Percentiles rank a stretch among this genome's conserved stretches.
Evolutionary conservation across 306 rosid genomes (phyloP).

Genomic region (Prunus fruticosa): DNA sequence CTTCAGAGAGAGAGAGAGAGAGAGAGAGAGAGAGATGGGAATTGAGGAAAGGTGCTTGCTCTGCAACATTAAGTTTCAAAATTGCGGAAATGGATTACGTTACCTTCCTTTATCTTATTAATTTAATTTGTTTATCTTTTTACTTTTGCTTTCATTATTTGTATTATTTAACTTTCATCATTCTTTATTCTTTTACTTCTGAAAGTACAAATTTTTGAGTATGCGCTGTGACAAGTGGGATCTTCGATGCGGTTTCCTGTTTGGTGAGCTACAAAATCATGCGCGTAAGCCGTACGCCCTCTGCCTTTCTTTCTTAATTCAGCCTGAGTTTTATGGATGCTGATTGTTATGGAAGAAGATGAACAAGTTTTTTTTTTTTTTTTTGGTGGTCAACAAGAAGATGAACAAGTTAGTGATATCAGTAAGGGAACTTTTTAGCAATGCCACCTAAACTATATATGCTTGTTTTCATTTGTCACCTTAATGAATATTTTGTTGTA

Average conservation of each 20-base stretch:
- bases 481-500: too few species aligned
- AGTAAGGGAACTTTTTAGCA: too few species aligned
- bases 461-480: too few species aligned
- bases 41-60: background rate
- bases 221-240: background rate
- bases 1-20: background rate
- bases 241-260: background rate
- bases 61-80: conserved; percentile 30
- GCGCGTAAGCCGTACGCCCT: background rate
- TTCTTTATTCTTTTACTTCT: background rate
- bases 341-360: too few species aligned
- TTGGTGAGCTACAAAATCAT: background rate
- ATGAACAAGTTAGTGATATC: too few species aligned
- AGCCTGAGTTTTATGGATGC: too few species aligned
- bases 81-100: conserved; percentile 30
- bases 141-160: background rate
- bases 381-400: too few species aligned
- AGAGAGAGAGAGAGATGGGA: conserved; percentile 1
- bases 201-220: background rate
- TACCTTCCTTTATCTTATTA: background rate
- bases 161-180: background rate
- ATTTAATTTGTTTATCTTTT: background rate
- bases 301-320: too few species aligned
- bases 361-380: too few species aligned
- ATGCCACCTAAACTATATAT: too few species aligned